These are phyloP conservation scores for Cokeromyces recurvatus DNA, from an alignment of 371 early-diverging fungal genomes.

Conservation along the genomic window DNA sequence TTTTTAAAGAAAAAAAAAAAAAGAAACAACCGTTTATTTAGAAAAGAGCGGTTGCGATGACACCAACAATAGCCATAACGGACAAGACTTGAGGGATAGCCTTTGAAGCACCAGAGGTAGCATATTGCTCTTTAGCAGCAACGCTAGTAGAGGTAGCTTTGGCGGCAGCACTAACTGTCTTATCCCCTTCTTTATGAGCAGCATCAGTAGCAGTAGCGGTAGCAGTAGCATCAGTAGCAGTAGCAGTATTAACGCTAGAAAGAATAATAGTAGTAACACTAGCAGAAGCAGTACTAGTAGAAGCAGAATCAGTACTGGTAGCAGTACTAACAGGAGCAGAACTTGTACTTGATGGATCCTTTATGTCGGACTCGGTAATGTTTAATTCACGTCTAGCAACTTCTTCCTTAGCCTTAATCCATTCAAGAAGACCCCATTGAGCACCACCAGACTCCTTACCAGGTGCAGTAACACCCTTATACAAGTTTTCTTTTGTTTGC, in stretches of 20 bases:
- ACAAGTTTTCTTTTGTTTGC: slow-evolving; percentile 37
- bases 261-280: too few species aligned
- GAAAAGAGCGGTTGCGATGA: slow-evolving; percentile 7
- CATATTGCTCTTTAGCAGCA: neutral
- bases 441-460: slow-evolving; percentile 33
- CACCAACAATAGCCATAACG: slow-evolving; percentile 6
- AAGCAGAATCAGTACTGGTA: too few species aligned
- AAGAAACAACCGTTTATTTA: too few species aligned
- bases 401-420: slow-evolving; percentile 16
- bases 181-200: neutral
- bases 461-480: slow-evolving; percentile 30
- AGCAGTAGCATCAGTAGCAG: too few species aligned
- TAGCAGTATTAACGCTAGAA: neutral
- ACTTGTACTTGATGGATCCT: too few species aligned
- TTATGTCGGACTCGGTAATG: too few species aligned
- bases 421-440: slow-evolving; percentile 45
- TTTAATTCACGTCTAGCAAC: too few species aligned
- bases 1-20: too few species aligned
- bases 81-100: slow-evolving; percentile 7
- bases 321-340: too few species aligned
- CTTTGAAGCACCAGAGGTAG: neutral
- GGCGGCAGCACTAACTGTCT: neutral
- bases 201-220: neutral
- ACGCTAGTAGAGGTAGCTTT: slow-evolving; percentile 1
- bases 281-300: too few species aligned